These are phyloP conservation scores for Saitoella complicata DNA, from an alignment of 805 yeast genomes.

Conservation along the genomic window DNA sequence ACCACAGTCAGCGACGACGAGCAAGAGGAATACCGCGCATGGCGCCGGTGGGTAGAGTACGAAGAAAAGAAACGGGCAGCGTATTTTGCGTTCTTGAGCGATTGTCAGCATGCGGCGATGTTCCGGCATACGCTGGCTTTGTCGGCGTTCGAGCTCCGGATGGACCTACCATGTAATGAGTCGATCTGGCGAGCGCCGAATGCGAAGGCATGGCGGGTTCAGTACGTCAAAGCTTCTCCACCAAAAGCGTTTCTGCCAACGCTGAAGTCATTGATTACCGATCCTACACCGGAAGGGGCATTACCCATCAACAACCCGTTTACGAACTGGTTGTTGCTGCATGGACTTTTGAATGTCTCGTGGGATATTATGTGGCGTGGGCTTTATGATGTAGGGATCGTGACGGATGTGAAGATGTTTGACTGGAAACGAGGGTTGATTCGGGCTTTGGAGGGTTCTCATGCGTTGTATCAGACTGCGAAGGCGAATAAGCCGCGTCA, in stretches of 20 bases:
- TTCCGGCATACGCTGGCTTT: slow-evolving; percentile 21
- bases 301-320: slow-evolving; percentile 16
- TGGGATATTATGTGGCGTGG: slow-evolving; percentile 23
- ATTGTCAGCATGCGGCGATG: slow-evolving; percentile 26
- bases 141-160: slow-evolving; percentile 28
- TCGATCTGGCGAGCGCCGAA: slow-evolving; percentile 27
- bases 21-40: slow-evolving; percentile 15
- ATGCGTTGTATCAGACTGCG: slow-evolving; percentile 10
- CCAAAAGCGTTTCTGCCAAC: slow-evolving; percentile 7
- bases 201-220: slow-evolving; percentile 7
- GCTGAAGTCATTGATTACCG: slow-evolving; percentile 10
- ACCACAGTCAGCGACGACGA: slow-evolving; percentile 8
- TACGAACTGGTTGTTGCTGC: slow-evolving; percentile 24
- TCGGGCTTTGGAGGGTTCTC: slow-evolving; percentile 11
- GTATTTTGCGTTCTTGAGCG: slow-evolving; percentile 28
- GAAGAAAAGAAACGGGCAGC: slow-evolving; percentile 29
- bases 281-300: slow-evolving; percentile 8
- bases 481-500: slow-evolving; percentile 5
- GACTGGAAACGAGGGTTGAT: slow-evolving; percentile 19
- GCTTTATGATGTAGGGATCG: slow-evolving; percentile 23
- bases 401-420: slow-evolving; percentile 20
- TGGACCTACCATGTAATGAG: slow-evolving; percentile 32
- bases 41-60: slow-evolving; percentile 32
- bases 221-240: neutral
- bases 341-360: slow-evolving; percentile 23